A percentile compares a stretch with the other conserved stretches of the same genome.
These are phyloP conservation scores for Daldinia childiae DNA, from an alignment of 495 filamentous ascomycete genomes.

Conservation along the genomic window DNA sequence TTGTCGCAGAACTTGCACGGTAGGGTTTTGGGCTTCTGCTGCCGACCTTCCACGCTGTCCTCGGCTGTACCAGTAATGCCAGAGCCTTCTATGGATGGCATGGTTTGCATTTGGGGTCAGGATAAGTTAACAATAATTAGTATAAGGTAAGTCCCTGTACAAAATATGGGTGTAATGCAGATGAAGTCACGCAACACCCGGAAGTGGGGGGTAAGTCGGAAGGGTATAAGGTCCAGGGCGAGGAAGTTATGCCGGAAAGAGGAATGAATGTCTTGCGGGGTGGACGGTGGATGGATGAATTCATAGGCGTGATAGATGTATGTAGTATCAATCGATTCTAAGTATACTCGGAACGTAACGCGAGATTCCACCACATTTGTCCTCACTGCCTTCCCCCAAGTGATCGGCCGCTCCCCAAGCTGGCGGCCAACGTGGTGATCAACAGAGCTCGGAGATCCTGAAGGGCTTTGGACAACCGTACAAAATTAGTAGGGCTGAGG, in stretches of 20 bases:
- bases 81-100: conserved; percentile 61
- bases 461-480: conserved; percentile 10
- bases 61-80: conserved; percentile 53
- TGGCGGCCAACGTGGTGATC: conserved; percentile 35
- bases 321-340: conserved; percentile 44
- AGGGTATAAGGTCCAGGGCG: conserved; percentile 44
- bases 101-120: conserved; percentile 55
- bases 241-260: conserved; percentile 51
- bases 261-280: conserved; percentile 49
- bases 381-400: conserved; percentile 28
- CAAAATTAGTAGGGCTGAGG: conserved; percentile 41
- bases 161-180: conserved; percentile 49
- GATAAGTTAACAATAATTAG: conserved; percentile 49
- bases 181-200: conserved; percentile 51
- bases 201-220: conserved; percentile 45
- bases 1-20: conserved; percentile 66
- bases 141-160: conserved; percentile 52
- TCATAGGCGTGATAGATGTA: conserved; percentile 45
- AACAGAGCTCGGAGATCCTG: conserved; percentile 22
- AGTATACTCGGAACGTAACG: conserved; percentile 47
- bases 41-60: conserved; percentile 58
- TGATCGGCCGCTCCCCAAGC: conserved; percentile 37
- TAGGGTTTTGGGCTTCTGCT: conserved; percentile 63
- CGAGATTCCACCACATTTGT: conserved; percentile 35
- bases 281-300: conserved; percentile 49